phyloP scores from a whole-genome alignment of 1,139 yeast genomes.

The Geotrichum candidum region DNA sequence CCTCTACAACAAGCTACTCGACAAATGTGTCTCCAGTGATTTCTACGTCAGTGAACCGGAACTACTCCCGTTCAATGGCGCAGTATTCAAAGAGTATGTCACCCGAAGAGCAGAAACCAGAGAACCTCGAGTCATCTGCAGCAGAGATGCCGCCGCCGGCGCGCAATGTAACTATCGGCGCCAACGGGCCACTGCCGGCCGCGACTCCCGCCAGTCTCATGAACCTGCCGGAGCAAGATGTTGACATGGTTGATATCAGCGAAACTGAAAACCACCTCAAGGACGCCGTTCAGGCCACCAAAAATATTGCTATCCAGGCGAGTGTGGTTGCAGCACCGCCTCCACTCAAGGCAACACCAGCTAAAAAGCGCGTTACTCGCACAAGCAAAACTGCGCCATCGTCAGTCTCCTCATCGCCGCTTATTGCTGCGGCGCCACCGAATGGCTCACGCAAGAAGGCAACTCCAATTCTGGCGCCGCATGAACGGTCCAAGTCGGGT shows the following conservation, averaged over 20 bases:
- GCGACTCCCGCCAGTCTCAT: conserved; percentile 41
- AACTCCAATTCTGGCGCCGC: neutral
- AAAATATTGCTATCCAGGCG: conserved; percentile 18
- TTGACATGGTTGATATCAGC: conserved; percentile 14
- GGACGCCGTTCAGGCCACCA: conserved; percentile 28
- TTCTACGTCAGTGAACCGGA: conserved; percentile 13
- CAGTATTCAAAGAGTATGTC: neutral
- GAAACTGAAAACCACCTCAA: conserved; percentile 21
- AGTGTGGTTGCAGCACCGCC: neutral
- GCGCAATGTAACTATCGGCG: conserved; percentile 21
- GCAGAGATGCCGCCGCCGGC: neutral
- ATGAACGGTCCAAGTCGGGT: neutral
- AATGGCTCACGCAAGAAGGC: neutral
- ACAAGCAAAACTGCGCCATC: conserved; percentile 12
- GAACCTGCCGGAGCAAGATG: conserved; percentile 29
- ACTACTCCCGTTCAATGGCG: neutral
- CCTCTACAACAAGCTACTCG: neutral
- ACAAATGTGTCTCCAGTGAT: conserved; percentile 22
- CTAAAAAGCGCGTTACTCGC: neutral
- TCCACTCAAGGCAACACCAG: neutral
- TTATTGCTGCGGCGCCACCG: neutral
- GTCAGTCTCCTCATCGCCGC: conserved; percentile 15
- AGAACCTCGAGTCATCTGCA: neutral
- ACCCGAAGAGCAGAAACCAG: neutral
- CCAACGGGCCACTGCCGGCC: conserved; percentile 29